Base-by-base conservation (phyloP, 805 yeast species). In the Cyberlindnera petersonii region DNA sequence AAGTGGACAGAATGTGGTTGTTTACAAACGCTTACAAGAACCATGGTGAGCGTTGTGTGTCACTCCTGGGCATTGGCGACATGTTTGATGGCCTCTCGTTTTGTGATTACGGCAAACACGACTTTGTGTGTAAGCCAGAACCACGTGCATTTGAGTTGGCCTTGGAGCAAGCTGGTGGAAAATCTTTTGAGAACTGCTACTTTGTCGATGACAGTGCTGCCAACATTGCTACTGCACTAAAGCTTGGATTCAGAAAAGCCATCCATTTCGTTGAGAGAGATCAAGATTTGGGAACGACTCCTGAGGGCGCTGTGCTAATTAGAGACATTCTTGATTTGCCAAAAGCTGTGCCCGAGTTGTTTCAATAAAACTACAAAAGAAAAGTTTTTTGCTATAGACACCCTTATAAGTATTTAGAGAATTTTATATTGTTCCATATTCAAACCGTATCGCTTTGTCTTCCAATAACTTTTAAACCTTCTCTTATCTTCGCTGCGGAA, bases 21-120 rank as follows among this genome's bases (percentile, higher is more conserved):
- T 84, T 87, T 55, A 91, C 98, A 5, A 91, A 91, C 59, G 98
- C 98, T 2, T 91, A 91, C 65, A 80, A 82, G 57, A 87, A 78
- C 54, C 98, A 91, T 62, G 98, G 91, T 0, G 53, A 79, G 31
- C 71, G 97, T 35, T 95, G 87, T 22, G 71, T 88, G 15, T 72
- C 79, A 30, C 68, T 91, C 33, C 66, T 91, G 34, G 97, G 96
- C 2, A 60, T 91, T 21, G 97, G 91, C n/a, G 96, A 89, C 58
- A 58, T 87, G 39, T 89, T 93, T 58, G 98, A 91, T 49, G 98
- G 98, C 0, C 72, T 93, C 49, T 87, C 97, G 2, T 91, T 68
- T 62, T 93, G 98, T 64, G 95, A 93, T 64, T 93, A 93, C 58
- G 41, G 35, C 2, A 58, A 11, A 35, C 78, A 76, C 39, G 81